Conservation (phyloP, 1,284 basidiomycete genomes). For the Ustilago curta region DNA sequence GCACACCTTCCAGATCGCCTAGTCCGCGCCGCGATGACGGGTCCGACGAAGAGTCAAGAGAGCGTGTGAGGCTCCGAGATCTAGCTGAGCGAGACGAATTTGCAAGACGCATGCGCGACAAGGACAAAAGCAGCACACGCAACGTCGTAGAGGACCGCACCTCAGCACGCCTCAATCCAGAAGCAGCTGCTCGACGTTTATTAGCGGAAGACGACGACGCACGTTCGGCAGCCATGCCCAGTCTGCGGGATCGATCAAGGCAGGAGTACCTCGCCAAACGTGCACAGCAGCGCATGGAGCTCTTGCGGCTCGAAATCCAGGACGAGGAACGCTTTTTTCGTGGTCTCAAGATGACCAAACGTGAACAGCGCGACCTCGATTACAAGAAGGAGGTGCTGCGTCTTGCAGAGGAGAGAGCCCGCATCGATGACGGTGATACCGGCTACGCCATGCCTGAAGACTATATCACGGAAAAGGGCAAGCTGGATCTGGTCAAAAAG, state of each 20-base stretch:
- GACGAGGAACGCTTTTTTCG: constrained; percentile 66
- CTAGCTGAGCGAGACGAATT: constrained; percentile 90
- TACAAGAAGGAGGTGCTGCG: constrained; percentile 91
- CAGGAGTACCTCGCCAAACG: constrained; percentile 97
- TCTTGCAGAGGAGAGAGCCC: constrained; percentile 91
- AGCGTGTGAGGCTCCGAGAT: constrained; percentile 83
- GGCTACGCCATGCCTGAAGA: constrained; percentile 72
- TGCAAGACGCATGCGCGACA: constrained; percentile 84
- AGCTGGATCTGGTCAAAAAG: constrained; percentile 96
- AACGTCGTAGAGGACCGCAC: constrained; percentile 92
- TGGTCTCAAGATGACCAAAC: constrained; percentile 76
- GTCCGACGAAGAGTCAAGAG: constrained; percentile 76
- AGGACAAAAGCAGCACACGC: constrained; percentile 87
- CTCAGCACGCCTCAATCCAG: constrained; percentile 74
- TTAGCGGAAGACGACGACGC: constrained; percentile 72
- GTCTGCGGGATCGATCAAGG: constrained; percentile 69
- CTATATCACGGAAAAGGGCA: constrained; percentile 98
- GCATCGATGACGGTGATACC: constrained; percentile 81
- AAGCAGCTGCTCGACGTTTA: constrained; percentile 82
- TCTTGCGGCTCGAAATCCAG: constrained; percentile 83
- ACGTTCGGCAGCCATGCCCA: constrained; percentile 53
- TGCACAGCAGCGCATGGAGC: constrained; percentile 93
- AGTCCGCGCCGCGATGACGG: constrained; percentile 11
- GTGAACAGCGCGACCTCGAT: constrained; percentile 84
- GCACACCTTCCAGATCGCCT: constrained; percentile 10